A percentile compares a stretch with the other conserved stretches of the same genome.
phyloP scores from a whole-genome alignment of 148 eudicot species.

The Rhododendron williamsianum region DNA sequence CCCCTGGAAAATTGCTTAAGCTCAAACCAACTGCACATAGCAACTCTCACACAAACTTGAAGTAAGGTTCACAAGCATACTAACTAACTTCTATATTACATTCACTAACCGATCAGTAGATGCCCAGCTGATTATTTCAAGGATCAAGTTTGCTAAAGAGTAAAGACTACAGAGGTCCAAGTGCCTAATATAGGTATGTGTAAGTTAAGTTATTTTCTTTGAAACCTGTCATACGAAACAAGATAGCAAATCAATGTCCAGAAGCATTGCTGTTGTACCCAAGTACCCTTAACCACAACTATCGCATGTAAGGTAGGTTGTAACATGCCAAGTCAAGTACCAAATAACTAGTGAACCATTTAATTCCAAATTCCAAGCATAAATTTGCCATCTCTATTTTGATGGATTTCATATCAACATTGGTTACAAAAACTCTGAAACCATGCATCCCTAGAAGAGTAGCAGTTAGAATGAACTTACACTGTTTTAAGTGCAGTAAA shows the following conservation, averaged over 20 bases:
- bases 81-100: neutral
- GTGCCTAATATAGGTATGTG: neutral
- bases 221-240: neutral
- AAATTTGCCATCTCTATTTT: neutral
- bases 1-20: neutral
- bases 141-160: neutral
- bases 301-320: neutral
- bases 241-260: neutral
- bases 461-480: neutral
- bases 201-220: neutral
- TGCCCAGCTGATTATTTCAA: neutral
- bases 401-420: neutral
- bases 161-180: neutral
- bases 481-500: slow-evolving; percentile 19
- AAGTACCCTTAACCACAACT: neutral
- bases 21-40: neutral
- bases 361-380: neutral
- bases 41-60: neutral
- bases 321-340: neutral
- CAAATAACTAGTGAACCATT: neutral
- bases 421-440: neutral
- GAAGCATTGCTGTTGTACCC: neutral
- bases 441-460: neutral
- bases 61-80: neutral
- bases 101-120: neutral